Evolutionary conservation across 441 rosid species (phyloP), one percentile per base, ranked within the genome.

Genomic region (Populus trichocarpa): DNA sequence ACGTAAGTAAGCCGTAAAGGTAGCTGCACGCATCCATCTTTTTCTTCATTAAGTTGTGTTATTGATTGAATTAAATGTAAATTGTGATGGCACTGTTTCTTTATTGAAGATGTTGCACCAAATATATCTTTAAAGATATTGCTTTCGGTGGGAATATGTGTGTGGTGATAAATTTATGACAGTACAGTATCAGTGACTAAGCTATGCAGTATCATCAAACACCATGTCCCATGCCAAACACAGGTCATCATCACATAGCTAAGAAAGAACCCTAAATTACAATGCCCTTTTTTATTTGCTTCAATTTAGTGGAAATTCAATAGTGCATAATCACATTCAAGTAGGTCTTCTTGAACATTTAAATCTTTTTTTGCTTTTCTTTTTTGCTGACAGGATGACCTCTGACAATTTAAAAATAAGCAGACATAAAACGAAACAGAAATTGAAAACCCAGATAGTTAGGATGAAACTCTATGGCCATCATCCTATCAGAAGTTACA

Each of bases 401-500:
- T 53, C n/a, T 6, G 69, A 66, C 32, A 66, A 23, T 66, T 14
- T 30, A 66, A 28, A 66, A 28, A 25, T 25, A 66, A 30, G 33
- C 69, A 66, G 33, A 1, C 69, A 53, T 30, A 30, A 53, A 66
- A 28, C 7, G n/a, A 11, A 66, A 25, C 33, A 13, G 32, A 30
- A 30, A 30, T 30, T 30, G 32, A 30, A 30, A 30, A 30, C 36
- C 69, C 18, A 11, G 20, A 2, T 28, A 13, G 20, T 23, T 25
- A 28, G 30, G 69, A 66, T 30, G 32, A 53, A 18, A 53, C 61
- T 53, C 61, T 4, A 0, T 18, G 8, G 32, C 3, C 32, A 53
- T 53, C 22, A 66, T 66, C 33, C 32, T 30, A 4, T 30, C 32
- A 30, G 32, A 32, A 0, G 28, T 84, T 72, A 87, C 70, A 87